Conservation (phyloP, 768 basidiomycete genomes). For the Auricularia sp. region DNA sequence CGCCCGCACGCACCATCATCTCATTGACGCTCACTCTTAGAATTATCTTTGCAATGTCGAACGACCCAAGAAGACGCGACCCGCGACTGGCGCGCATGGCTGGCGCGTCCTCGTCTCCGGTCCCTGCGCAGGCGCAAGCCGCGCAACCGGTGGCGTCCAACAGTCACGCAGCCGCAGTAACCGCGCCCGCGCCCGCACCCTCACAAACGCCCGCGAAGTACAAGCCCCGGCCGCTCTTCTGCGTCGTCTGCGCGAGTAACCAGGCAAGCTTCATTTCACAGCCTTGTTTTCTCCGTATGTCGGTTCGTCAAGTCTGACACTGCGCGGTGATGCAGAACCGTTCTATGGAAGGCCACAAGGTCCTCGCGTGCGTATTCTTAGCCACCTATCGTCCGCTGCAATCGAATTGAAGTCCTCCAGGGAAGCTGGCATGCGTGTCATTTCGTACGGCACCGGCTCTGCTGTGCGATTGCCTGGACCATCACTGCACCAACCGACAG, state of each 20-base stretch:
- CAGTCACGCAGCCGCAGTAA: background rate
- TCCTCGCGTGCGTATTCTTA: constrained; percentile 57
- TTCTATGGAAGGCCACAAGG: constrained; percentile 96
- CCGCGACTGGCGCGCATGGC: constrained; percentile 5
- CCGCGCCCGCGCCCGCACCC: constrained; percentile 12
- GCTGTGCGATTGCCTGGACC: constrained; percentile 94
- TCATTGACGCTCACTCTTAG: background rate
- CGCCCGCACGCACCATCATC: background rate
- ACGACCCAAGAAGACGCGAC: constrained; percentile 41
- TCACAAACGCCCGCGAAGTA: constrained; percentile 20
- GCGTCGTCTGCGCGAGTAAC: constrained; percentile 98
- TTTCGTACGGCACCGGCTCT: constrained; percentile 93
- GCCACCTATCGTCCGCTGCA: background rate
- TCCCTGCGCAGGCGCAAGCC: constrained; percentile 7
- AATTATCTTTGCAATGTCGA: constrained; percentile 18
- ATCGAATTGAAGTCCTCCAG: constrained; percentile 29
- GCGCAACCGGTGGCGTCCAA: constrained; percentile 4
- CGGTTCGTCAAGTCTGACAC: no score
- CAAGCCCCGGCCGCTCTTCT: constrained; percentile 76
- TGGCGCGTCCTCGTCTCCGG: background rate
- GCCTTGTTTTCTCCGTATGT: no score
- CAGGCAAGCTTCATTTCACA: constrained; percentile 48
- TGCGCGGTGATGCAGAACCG: constrained; percentile 52
- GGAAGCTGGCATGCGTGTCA: constrained; percentile 83
- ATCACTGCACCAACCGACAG: constrained; percentile 94